phyloP scores from a whole-genome alignment of 2,329 filamentous ascomycete genomes.

The Albophoma yamanashiensis region DNA sequence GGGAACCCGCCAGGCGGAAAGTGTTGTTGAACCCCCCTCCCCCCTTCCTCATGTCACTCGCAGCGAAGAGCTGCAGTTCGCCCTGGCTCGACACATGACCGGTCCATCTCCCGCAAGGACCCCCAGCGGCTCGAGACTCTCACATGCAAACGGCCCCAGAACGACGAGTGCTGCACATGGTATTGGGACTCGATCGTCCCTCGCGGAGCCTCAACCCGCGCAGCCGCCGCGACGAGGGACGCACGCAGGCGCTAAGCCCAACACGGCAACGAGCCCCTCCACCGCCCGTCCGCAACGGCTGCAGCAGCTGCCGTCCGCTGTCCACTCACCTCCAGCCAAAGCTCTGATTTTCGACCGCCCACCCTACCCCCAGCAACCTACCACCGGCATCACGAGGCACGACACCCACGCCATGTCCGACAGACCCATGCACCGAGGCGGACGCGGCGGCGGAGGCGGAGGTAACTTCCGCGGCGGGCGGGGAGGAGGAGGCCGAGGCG shows the following conservation, averaged over 20 bases:
- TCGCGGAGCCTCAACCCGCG: neutral
- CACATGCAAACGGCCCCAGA: neutral
- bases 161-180: too few species aligned
- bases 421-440: conserved; percentile 35
- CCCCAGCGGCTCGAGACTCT: neutral
- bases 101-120: too few species aligned
- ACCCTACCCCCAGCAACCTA: neutral
- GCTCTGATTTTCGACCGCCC: neutral
- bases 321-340: neutral
- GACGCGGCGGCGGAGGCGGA: conserved; percentile 21
- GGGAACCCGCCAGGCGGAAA: too few species aligned
- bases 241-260: neutral
- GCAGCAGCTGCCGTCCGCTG: neutral
- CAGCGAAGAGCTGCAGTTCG: neutral
- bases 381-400: neutral
- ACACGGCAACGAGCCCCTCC: neutral
- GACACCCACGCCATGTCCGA: conserved; percentile 31
- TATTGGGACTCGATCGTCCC: too few species aligned
- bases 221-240: too few species aligned
- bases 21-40: too few species aligned
- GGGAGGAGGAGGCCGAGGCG: conserved; percentile 35
- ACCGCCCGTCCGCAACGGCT: too few species aligned
- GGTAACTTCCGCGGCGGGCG: conserved; percentile 30
- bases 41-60: neutral
- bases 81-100: neutral